phyloP scores from a whole-genome alignment of 352 stramenopile species.

The Halophytophthora polymorphica region DNA sequence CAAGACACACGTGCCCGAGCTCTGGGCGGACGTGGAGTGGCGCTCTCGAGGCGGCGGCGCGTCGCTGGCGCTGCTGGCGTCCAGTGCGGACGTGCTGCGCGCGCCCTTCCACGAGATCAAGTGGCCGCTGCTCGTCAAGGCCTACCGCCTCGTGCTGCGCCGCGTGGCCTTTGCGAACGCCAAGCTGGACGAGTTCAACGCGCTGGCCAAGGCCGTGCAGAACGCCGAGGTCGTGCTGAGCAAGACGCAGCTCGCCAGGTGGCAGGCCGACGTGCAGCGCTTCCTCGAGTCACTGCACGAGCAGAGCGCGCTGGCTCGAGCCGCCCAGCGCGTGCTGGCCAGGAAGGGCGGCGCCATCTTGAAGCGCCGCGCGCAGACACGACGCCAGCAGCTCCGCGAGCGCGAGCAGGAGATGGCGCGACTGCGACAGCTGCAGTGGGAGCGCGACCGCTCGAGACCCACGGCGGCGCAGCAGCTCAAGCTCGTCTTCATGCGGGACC shows the following conservation, averaged over 20 bases:
- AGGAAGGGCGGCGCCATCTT: conserved; percentile 50
- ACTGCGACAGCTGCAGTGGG: conserved; percentile 39
- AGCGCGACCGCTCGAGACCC: conserved; percentile 31
- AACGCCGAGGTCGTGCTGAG: conserved; percentile 37
- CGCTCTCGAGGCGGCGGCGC: conserved; percentile 19
- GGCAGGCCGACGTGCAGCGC: conserved; percentile 33
- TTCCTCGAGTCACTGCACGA: conserved; percentile 32
- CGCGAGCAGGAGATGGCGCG: conserved; percentile 49
- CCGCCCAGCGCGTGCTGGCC: conserved; percentile 35
- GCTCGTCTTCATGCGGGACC: conserved; percentile 38
- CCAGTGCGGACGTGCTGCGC: conserved; percentile 44
- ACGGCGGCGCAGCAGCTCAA: conserved; percentile 51
- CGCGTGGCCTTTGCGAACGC: conserved; percentile 42
- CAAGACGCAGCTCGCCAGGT: conserved; percentile 54
- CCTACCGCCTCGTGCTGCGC: conserved; percentile 44
- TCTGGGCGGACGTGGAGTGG: conserved; percentile 54
- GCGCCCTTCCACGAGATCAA: conserved; percentile 52
- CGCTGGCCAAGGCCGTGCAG: conserved; percentile 46
- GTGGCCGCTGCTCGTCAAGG: conserved; percentile 44
- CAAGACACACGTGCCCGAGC: conserved; percentile 4
- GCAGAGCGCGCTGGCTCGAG: conserved; percentile 22
- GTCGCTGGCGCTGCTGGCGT: conserved; percentile 29
- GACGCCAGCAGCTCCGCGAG: conserved; percentile 47
- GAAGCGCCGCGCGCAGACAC: conserved; percentile 30
- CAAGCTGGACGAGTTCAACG: conserved; percentile 66